Conservation (phyloP, 306 rosid genomes). For the Quercus variabilis region DNA sequence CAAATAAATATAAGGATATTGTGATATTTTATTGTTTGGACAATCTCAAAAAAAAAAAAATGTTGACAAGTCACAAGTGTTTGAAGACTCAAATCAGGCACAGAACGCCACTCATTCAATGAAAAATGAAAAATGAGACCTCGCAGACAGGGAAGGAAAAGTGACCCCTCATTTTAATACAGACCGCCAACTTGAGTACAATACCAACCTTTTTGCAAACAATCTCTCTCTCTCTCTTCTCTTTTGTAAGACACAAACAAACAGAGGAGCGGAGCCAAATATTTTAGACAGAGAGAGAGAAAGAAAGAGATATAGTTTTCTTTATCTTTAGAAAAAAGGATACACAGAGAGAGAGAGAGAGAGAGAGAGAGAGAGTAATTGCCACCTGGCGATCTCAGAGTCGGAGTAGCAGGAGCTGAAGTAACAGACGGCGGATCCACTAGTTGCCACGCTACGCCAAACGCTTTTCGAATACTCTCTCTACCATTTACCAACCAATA, state of each 20-base stretch:
- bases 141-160: neutral
- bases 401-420: neutral
- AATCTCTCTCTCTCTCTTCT: neutral
- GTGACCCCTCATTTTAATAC: neutral
- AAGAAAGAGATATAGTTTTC: neutral
- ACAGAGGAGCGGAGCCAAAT: neutral
- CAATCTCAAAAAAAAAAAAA: too few relatives aligned
- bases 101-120: neutral
- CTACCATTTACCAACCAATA: neutral
- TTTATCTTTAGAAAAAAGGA: too few relatives aligned
- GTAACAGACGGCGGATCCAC: constrained; percentile 25
- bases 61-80: too few relatives aligned
- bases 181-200: neutral
- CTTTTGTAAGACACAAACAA: neutral
- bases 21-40: too few relatives aligned
- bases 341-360: neutral
- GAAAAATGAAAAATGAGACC: neutral
- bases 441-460: constrained; percentile 19
- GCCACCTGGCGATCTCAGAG: constrained; percentile 37
- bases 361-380: neutral
- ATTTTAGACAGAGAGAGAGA: neutral
- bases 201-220: neutral
- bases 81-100: neutral
- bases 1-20: too few relatives aligned
- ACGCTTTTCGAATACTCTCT: neutral